Percentiles rank a stretch among this genome's conserved stretches.
Evolutionary conservation across 345 rosid genomes (phyloP).

Genomic region (Syzygium jambos): DNA sequence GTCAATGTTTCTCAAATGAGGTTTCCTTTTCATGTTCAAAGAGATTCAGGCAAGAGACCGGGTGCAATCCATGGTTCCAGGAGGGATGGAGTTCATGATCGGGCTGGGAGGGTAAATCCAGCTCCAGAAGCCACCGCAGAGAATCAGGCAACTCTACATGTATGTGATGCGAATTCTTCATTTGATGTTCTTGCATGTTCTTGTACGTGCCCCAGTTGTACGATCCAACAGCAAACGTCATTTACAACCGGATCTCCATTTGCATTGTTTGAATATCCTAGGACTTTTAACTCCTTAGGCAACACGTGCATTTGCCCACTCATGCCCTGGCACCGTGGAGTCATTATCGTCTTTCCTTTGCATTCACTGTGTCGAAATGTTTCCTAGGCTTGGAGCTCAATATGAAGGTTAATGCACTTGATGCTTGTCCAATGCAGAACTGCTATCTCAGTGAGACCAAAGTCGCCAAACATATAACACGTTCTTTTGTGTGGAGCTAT

Average conservation of each 20-base stretch:
- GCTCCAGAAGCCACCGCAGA: conserved; percentile 95
- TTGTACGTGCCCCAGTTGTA: not conserved
- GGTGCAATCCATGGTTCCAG: conserved; percentile 48
- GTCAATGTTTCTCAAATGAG: not conserved
- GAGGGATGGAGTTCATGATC: conserved; percentile 25
- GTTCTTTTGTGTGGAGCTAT: not conserved
- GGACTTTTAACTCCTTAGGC: not conserved
- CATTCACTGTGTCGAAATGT: not conserved
- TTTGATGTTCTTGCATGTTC: not conserved
- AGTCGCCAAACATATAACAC: not conserved
- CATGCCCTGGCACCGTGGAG: not conserved
- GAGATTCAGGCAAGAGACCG: conserved; percentile 39
- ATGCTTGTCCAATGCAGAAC: not conserved
- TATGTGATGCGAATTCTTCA: conserved; percentile 1
- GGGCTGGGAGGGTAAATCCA: conserved; percentile 55
- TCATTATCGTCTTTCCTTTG: not conserved
- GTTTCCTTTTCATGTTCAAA: conserved; percentile 28
- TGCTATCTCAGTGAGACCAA: not conserved
- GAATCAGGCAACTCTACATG: conserved; percentile 59
- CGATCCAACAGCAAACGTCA: not conserved
- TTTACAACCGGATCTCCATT: not conserved
- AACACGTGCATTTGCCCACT: not conserved
- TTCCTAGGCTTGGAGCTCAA: not conserved
- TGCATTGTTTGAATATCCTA: not conserved
- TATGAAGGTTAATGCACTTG: not conserved